Evolutionary conservation across 257 asterid genomes (phyloP), one percentile per base, ranked within the genome.

Genomic region (Solanum appendiculatum): DNA sequence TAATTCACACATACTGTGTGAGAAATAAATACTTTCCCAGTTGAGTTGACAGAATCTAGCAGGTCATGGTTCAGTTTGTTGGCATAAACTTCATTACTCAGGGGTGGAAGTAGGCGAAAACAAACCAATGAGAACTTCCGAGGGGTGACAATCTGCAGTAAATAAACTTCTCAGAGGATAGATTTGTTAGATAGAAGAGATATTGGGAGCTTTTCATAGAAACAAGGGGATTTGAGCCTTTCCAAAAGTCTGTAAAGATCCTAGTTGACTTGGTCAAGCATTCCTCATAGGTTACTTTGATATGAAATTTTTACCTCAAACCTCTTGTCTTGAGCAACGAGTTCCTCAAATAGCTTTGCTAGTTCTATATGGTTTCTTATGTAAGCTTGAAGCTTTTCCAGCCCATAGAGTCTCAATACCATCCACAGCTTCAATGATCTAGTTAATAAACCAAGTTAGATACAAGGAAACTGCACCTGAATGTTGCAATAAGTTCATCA

Each of bases 401-500:
- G 44, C 86, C 99, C 99, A 80, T 97, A 97, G 51, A 97, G 95
- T 92, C 98, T 92, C 86, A 97, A 90, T 83, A 97, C 99, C 97
- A 97, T 93, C 98, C 98, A 97, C 66, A 97, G 91, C 90, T 97
- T 97, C 90, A 97, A 92, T 86, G 99, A 95, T 90, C 98, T 97
- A 94, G 90, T 64, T 58, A 51, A 89, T 42, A 86, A 23, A 23
- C 51, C 66, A 72, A 42, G 56, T 89, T 40, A 85, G 86, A 80
- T 58, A 86, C 13, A 82, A 86, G 48, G 29, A 27, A 46, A 48
- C 40, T 48, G 69, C 66, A 81, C 29, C 68, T 21, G 21, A 48
- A 48, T 31, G 31, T 33, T 81, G 85, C 68, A 81, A 29, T 11
- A 18, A 31, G 44, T 81, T 31, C 85, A 81, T 81, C 9, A 18